A percentile compares a stretch with the other conserved stretches of the same genome.
These are phyloP conservation scores for Thraustochytrium striatum DNA, from an alignment of 352 stramenopile species.

Conservation along the genomic window DNA sequence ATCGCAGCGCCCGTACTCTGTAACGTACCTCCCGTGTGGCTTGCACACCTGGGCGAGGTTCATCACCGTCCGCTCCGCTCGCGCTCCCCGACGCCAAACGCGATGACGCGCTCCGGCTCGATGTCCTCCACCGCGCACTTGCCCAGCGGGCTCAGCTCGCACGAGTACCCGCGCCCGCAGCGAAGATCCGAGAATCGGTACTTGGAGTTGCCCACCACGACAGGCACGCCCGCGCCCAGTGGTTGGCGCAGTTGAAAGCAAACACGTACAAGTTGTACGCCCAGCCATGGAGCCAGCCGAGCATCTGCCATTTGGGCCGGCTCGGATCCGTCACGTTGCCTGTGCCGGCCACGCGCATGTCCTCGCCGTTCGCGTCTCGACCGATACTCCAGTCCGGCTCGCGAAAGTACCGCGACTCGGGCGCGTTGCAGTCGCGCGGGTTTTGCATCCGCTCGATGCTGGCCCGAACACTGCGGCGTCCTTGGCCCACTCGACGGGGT, in stretches of 20 bases:
- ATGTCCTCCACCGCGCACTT: slow-evolving; percentile 5
- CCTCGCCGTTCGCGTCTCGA: background rate
- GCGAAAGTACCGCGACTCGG: slow-evolving; percentile 8
- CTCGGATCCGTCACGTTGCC: background rate
- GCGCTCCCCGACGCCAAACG: background rate
- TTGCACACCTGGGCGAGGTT: slow-evolving; percentile 33
- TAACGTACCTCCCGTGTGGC: slow-evolving; percentile 13
- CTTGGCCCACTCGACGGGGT: slow-evolving; percentile 28
- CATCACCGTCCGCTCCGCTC: slow-evolving; percentile 16
- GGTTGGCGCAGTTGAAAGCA: slow-evolving; percentile 14
- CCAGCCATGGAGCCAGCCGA: slow-evolving; percentile 44
- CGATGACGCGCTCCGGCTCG: background rate
- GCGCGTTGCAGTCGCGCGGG: slow-evolving; percentile 21
- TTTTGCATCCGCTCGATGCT: slow-evolving; percentile 39
- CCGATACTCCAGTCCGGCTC: slow-evolving; percentile 23
- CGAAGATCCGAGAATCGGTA: slow-evolving; percentile 30
- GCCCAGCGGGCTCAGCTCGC: slow-evolving; percentile 21
- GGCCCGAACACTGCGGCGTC: background rate
- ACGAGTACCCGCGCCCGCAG: slow-evolving; percentile 39
- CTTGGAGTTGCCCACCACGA: slow-evolving; percentile 33
- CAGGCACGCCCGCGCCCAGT: slow-evolving; percentile 33
- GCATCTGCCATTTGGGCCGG: slow-evolving; percentile 36
- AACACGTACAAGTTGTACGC: slow-evolving; percentile 49
- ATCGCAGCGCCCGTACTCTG: slow-evolving; percentile 27
- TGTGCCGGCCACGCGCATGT: background rate